phyloP scores from a whole-genome alignment of 257 asterid genomes.

The Plantago major region DNA sequence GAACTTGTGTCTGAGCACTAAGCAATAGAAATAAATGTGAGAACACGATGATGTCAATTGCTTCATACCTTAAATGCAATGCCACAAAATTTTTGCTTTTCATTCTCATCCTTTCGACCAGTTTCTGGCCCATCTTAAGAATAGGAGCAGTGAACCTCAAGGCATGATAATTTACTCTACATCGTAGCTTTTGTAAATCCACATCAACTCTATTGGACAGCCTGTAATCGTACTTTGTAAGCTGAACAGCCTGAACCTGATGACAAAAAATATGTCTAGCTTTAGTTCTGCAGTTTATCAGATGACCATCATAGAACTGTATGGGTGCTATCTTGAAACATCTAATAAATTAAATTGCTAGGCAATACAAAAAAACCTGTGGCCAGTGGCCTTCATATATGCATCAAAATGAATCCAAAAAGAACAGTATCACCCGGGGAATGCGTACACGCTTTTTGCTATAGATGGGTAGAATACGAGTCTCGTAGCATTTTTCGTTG shows the following conservation, averaged over 20 bases:
- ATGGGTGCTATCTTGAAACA: not conserved
- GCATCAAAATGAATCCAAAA: not conserved
- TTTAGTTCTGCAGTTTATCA: constrained; percentile 11
- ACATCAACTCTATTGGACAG: constrained; percentile 48
- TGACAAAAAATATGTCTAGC: not conserved
- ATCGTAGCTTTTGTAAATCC: constrained; percentile 67
- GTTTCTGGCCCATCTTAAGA: constrained; percentile 50
- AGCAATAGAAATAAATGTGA: not conserved
- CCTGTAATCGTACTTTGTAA: constrained; percentile 72
- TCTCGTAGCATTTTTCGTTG: constrained; percentile 46
- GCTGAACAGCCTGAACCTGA: constrained; percentile 70
- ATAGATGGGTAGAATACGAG: constrained; percentile 56
- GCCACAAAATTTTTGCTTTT: constrained; percentile 58
- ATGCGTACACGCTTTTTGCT: constrained; percentile 49
- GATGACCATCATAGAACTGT: not conserved
- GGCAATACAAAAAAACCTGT: not conserved
- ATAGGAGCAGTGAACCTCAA: constrained; percentile 63
- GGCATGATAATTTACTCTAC: constrained; percentile 73
- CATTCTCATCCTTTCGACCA: constrained; percentile 57
- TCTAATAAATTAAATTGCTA: not conserved
- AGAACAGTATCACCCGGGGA: not conserved
- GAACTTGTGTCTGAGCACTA: too few relatives aligned
- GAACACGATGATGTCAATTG: not conserved
- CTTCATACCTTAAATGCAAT: constrained; percentile 58
- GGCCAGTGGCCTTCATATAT: not conserved